These are phyloP conservation scores for Cymbopogon citratus DNA, from an alignment of 176 grass and related monocot genomes.

Conservation along the genomic window DNA sequence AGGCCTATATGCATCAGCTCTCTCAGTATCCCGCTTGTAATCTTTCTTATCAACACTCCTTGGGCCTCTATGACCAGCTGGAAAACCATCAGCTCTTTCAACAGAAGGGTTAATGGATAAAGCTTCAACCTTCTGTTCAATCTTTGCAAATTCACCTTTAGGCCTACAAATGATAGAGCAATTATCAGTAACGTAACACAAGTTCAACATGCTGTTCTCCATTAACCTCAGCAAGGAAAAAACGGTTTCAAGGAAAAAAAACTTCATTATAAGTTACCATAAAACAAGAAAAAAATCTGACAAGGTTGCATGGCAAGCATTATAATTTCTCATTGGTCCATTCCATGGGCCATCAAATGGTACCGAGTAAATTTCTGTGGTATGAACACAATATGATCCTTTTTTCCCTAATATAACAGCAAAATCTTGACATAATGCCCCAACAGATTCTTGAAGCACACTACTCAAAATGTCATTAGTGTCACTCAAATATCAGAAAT, in stretches of 20 bases:
- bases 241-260: background rate
- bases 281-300: background rate
- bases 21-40: constrained; percentile 35
- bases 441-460: background rate
- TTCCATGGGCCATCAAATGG: constrained; percentile 3
- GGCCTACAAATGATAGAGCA: constrained; percentile 34
- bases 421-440: background rate
- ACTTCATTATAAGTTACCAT: background rate
- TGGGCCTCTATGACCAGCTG: constrained; percentile 52
- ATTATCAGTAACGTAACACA: background rate
- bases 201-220: background rate
- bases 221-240: background rate
- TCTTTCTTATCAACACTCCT: constrained; percentile 62
- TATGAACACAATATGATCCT: background rate
- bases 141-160: constrained; percentile 65
- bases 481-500: background rate
- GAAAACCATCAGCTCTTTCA: constrained; percentile 47
- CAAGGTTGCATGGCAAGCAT: background rate
- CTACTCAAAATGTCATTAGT: background rate
- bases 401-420: background rate
- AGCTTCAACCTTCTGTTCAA: constrained; percentile 55
- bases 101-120: constrained; percentile 32
- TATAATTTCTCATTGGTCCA: background rate
- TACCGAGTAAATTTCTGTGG: constrained; percentile 6
- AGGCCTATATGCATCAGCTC: constrained; percentile 46